Evolutionary conservation across 1,284 basidiomycete genomes (phyloP).

Genomic region (Cutaneotrichosporon sp.): DNA sequence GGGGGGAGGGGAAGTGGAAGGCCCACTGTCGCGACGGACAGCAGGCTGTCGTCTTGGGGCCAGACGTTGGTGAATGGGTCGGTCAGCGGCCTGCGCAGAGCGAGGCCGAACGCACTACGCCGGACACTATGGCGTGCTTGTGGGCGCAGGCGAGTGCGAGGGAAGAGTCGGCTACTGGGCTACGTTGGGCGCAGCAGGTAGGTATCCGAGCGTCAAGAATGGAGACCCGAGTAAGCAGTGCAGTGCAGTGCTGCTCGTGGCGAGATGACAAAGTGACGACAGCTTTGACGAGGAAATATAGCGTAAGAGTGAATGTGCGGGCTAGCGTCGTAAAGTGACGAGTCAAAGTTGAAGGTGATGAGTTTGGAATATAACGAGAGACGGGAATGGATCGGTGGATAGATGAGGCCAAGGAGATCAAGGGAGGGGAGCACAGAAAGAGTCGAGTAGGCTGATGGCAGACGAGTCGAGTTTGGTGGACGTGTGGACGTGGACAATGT

Average conservation of each 20-base stretch:
- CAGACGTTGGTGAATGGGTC: conserved; percentile 3
- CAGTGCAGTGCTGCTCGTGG: background rate
- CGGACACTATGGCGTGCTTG: conserved; percentile 7
- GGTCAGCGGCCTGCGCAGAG: conserved; percentile 4
- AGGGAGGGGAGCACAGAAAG: background rate
- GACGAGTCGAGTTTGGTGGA: too few species aligned
- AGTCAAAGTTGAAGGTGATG: background rate
- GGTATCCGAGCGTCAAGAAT: background rate
- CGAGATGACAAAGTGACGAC: background rate
- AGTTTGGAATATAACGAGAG: too few species aligned
- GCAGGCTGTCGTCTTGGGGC: conserved; percentile 1
- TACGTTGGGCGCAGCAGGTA: background rate
- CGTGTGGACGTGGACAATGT: too few species aligned
- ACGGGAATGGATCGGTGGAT: background rate
- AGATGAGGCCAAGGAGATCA: background rate
- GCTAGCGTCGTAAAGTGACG: background rate
- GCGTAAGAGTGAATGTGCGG: background rate
- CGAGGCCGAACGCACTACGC: conserved; percentile 6
- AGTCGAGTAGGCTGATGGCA: background rate
- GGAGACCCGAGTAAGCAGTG: background rate
- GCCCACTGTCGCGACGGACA: conserved; percentile 12
- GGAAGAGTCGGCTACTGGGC: background rate
- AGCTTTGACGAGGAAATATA: background rate
- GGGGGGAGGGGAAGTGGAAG: background rate
- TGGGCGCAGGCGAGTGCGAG: background rate